These are phyloP conservation scores for Haplosporangium sp. DNA, from an alignment of 371 early-diverging fungal species.

Conservation along the genomic window DNA sequence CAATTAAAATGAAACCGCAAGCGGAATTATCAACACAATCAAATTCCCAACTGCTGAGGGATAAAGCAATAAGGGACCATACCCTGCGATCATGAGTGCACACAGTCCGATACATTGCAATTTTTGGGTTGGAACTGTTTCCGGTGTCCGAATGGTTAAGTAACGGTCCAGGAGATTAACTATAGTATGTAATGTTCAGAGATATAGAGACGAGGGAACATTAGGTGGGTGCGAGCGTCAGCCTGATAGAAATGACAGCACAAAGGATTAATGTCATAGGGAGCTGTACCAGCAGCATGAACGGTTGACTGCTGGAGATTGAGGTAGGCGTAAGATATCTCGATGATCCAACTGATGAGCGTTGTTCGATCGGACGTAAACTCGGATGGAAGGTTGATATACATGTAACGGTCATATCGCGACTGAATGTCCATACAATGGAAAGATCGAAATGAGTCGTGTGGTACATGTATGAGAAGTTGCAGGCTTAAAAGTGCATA, in stretches of 20 bases:
- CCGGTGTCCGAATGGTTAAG: conserved; percentile 5
- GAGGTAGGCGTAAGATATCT: conserved; percentile 25
- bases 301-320: conserved; percentile 12
- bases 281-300: conserved; percentile 25
- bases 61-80: not conserved
- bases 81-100: conserved; percentile 48
- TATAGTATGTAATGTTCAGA: not conserved
- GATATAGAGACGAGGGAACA: not conserved
- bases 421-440: conserved; percentile 4
- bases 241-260: too few relatives aligned
- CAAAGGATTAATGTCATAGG: not conserved
- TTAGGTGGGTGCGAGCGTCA: not conserved
- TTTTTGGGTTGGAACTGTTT: not conserved
- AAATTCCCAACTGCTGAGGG: not conserved
- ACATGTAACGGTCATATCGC: conserved; percentile 43
- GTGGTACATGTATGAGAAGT: not conserved
- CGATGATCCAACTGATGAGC: conserved; percentile 29
- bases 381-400: conserved; percentile 8
- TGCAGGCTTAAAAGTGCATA: too few relatives aligned
- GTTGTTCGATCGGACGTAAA: conserved; percentile 11
- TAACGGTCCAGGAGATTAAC: conserved; percentile 47
- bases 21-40: not conserved
- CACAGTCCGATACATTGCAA: conserved; percentile 32
- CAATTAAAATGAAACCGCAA: not conserved
- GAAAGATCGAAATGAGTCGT: not conserved